Percentiles rank a stretch among this genome's conserved stretches.
These are phyloP conservation scores for Amanita fuliginea DNA, from an alignment of 768 basidiomycete genomes.

Conservation along the genomic window DNA sequence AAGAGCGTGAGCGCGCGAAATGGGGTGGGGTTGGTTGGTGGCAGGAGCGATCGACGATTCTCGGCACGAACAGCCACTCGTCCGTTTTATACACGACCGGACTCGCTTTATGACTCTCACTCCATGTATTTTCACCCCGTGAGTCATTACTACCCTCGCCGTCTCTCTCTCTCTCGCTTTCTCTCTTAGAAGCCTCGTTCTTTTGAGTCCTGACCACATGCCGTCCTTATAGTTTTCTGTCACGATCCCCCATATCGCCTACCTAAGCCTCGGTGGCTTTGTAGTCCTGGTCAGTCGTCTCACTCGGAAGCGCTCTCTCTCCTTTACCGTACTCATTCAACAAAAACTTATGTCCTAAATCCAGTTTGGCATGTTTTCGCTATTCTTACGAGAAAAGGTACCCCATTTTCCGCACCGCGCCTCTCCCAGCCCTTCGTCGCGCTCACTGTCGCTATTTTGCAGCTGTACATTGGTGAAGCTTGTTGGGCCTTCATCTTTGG, in stretches of 20 bases:
- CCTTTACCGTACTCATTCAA: not conserved
- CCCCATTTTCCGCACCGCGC: constrained; percentile 8
- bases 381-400: constrained; percentile 82
- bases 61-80: too few species aligned
- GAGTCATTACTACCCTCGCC: constrained; percentile 13
- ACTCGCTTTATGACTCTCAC: constrained; percentile 15
- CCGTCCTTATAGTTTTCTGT: constrained; percentile 40
- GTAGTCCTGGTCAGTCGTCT: constrained; percentile 54
- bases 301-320: not conserved
- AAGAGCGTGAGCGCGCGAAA: too few species aligned
- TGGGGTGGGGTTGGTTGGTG: too few species aligned
- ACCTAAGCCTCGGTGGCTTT: constrained; percentile 74
- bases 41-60: too few species aligned
- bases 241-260: constrained; percentile 62
- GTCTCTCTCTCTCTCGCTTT: not conserved
- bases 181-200: too few species aligned
- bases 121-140: constrained; percentile 43
- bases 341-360: too few species aligned
- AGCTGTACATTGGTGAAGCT: constrained; percentile 94
- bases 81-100: too few species aligned
- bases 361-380: constrained; percentile 92
- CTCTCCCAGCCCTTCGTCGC: not conserved
- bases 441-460: constrained; percentile 3
- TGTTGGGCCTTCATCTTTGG: constrained; percentile 92
- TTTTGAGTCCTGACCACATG: too few species aligned